Evolutionary conservation across 257 asterid genomes (phyloP).

Genomic region (Misopates orontium): DNA sequence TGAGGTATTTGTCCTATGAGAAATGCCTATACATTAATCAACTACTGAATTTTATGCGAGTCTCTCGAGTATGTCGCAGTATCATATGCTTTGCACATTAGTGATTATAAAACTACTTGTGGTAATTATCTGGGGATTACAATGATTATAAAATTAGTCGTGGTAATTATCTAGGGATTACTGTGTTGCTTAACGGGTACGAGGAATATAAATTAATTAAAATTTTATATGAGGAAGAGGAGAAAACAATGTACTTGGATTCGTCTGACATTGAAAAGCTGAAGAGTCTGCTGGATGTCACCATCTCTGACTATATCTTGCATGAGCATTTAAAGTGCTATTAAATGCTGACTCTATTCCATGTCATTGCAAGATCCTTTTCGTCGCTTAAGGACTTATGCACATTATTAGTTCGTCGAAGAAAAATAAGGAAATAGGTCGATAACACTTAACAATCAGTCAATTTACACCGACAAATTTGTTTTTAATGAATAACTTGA

Average conservation of each 20-base stretch:
- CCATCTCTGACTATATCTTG: conserved; percentile 10
- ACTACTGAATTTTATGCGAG: conserved; percentile 26
- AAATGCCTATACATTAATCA: conserved; percentile 19
- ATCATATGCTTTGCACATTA: conserved; percentile 4
- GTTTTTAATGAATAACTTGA: no score
- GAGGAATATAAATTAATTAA: conserved; percentile 23
- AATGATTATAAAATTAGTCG: neutral
- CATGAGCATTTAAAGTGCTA: neutral
- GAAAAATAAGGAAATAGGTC: no score
- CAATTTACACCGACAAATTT: no score
- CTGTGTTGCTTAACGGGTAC: conserved; percentile 20
- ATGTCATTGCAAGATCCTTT: conserved; percentile 22
- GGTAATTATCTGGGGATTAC: conserved; percentile 18
- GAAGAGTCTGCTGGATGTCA: conserved; percentile 20
- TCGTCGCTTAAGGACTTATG: no score
- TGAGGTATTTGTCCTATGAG: no score
- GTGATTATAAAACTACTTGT: neutral
- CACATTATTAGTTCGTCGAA: no score
- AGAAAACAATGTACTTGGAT: conserved; percentile 6
- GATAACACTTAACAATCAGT: no score
- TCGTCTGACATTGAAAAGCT: conserved; percentile 28
- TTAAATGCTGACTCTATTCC: conserved; percentile 31
- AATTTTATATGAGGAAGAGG: no score
- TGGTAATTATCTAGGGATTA: conserved; percentile 16
- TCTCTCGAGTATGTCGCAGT: neutral